Evolutionary conservation across 306 rosid genomes (phyloP).

Genomic region (Begonia loranthoides): DNA sequence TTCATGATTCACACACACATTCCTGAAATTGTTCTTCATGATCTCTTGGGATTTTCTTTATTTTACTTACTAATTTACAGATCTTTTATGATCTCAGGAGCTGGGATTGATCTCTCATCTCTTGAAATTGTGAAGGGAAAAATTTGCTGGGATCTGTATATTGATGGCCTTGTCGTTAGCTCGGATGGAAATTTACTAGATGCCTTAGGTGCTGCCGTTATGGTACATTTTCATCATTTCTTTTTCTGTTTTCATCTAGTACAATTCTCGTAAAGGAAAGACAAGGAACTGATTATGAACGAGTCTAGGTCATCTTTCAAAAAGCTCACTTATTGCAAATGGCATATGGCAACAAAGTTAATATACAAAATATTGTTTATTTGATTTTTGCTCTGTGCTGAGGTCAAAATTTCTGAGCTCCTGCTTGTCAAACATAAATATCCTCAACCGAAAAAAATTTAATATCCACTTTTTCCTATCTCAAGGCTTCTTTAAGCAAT

Average conservation of each 20-base stretch:
- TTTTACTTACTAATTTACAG: slow-evolving; percentile 5
- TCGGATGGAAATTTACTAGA: slow-evolving; percentile 88
- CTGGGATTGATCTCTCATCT: slow-evolving; percentile 72
- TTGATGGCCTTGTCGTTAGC: slow-evolving; percentile 73
- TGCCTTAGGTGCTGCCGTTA: slow-evolving; percentile 77
- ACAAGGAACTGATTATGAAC: too few species aligned
- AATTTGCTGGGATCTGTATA: slow-evolving; percentile 88
- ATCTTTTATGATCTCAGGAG: slow-evolving; percentile 30
- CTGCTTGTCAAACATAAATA: too few species aligned
- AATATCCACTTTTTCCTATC: slow-evolving; percentile 1
- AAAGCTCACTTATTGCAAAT: too few species aligned
- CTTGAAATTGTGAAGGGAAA: slow-evolving; percentile 61
- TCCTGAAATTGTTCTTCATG: not conserved
- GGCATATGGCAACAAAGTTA: too few species aligned
- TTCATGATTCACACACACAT: not conserved
- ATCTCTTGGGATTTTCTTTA: not conserved
- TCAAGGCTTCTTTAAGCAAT: slow-evolving; percentile 71
- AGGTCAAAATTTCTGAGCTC: too few species aligned
- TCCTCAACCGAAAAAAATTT: too few species aligned
- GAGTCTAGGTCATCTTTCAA: too few species aligned
- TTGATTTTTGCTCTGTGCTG: too few species aligned
- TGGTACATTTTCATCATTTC: slow-evolving; percentile 37
- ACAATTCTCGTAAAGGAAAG: too few species aligned
- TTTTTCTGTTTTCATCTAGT: too few species aligned
- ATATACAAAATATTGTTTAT: too few species aligned